phyloP scores from a whole-genome alignment of 768 basidiomycete species.

The Lyophyllum atratum region DNA sequence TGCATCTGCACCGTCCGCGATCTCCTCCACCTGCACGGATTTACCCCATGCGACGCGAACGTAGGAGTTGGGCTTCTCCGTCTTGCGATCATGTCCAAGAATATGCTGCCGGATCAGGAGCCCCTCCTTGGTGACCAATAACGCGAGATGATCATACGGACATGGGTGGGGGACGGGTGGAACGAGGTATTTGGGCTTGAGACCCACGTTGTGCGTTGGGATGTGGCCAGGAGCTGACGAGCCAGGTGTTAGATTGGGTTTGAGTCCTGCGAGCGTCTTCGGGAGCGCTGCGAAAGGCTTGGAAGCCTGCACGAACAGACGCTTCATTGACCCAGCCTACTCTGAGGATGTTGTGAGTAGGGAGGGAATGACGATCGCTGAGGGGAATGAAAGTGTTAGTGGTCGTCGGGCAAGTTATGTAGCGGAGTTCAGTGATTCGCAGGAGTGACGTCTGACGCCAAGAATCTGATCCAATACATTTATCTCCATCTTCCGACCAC shows the following conservation, averaged over 20 bases:
- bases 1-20: conserved; percentile 30
- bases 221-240: conserved; percentile 14
- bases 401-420: not conserved
- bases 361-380: not conserved
- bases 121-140: conserved; percentile 60
- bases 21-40: conserved; percentile 51
- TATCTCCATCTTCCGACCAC: not conserved
- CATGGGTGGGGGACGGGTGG: conserved; percentile 77
- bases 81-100: conserved; percentile 23
- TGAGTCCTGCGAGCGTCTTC: conserved; percentile 14
- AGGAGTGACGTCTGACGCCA: not conserved
- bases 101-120: conserved; percentile 67
- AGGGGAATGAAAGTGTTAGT: not conserved
- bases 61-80: conserved; percentile 33
- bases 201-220: conserved; percentile 28
- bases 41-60: conserved; percentile 62
- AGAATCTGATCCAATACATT: not conserved
- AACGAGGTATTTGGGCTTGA: conserved; percentile 66
- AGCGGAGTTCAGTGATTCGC: not conserved
- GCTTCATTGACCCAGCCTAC: conserved; percentile 15
- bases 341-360: not conserved
- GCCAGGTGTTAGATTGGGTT: conserved; percentile 3
- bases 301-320: conserved; percentile 23
- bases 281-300: conserved; percentile 33
- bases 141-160: conserved; percentile 68